phyloP scores from a whole-genome alignment of 495 filamentous ascomycete genomes.

The Parachaetomium inaequale region DNA sequence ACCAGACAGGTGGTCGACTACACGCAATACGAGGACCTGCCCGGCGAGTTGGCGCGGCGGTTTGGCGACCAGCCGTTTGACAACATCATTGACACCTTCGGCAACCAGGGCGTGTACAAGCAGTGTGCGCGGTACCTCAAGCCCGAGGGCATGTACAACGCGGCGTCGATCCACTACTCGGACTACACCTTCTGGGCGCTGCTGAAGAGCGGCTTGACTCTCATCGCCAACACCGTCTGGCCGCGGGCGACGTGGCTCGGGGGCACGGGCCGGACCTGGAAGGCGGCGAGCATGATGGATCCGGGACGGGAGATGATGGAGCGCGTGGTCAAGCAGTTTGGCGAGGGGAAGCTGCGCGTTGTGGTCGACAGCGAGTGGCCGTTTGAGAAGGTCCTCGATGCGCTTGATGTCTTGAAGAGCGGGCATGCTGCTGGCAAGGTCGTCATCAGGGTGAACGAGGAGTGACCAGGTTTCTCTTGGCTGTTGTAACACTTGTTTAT shows the following conservation, averaged over 20 bases:
- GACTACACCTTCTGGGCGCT: slow-evolving; percentile 24
- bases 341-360: slow-evolving; percentile 31
- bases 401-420: slow-evolving; percentile 27
- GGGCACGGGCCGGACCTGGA: slow-evolving; percentile 32
- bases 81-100: slow-evolving; percentile 34
- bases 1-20: slow-evolving; percentile 27
- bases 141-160: slow-evolving; percentile 32
- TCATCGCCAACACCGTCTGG: slow-evolving; percentile 33
- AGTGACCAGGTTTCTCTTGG: slow-evolving; percentile 1
- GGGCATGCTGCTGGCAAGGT: slow-evolving; percentile 36
- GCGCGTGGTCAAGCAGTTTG: slow-evolving; percentile 27
- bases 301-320: slow-evolving; percentile 31
- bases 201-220: slow-evolving; percentile 21
- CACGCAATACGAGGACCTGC: slow-evolving; percentile 20
- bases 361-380: slow-evolving; percentile 30
- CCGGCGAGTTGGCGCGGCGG: slow-evolving; percentile 21
- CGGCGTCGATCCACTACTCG: slow-evolving; percentile 28
- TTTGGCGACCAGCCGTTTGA: slow-evolving; percentile 31
- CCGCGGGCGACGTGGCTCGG: slow-evolving; percentile 29
- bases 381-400: slow-evolving; percentile 33
- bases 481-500: not conserved
- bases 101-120: slow-evolving; percentile 34
- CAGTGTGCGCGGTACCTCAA: slow-evolving; percentile 31
- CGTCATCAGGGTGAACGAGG: slow-evolving; percentile 25
- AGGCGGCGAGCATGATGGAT: slow-evolving; percentile 27